These are phyloP conservation scores for Monilinia vaccinii-corymbosi DNA, from an alignment of 2,329 filamentous ascomycete genomes.

Conservation along the genomic window DNA sequence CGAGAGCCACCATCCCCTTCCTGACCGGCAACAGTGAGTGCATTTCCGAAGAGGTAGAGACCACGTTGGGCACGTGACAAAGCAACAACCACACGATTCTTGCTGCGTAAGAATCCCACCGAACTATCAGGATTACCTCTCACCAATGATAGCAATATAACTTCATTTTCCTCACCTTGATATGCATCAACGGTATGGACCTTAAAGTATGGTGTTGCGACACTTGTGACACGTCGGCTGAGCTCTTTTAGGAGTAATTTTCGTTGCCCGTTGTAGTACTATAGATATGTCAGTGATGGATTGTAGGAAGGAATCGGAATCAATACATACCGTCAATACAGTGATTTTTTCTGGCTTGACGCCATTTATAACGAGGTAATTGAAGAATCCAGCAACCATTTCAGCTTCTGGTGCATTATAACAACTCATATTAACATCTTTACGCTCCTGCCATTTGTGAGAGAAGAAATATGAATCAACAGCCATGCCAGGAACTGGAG, in stretches of 20 bases:
- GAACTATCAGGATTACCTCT: constrained; percentile 50
- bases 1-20: constrained; percentile 16
- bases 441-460: constrained; percentile 56
- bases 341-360: constrained; percentile 56
- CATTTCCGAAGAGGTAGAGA: constrained; percentile 80
- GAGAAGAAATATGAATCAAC: constrained; percentile 52
- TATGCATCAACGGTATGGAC: constrained; percentile 82
- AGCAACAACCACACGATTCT: constrained; percentile 49
- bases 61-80: constrained; percentile 64
- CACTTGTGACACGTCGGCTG: constrained; percentile 33
- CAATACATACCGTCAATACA: constrained; percentile 48
- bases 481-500: constrained; percentile 53
- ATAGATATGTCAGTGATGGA: background rate
- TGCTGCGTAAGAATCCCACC: constrained; percentile 66
- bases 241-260: constrained; percentile 48
- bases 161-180: constrained; percentile 83
- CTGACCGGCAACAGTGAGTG: constrained; percentile 34
- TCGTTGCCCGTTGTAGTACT: constrained; percentile 78
- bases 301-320: background rate
- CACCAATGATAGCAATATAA: constrained; percentile 73
- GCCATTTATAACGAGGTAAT: constrained; percentile 64
- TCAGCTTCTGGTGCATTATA: constrained; percentile 63
- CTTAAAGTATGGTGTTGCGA: constrained; percentile 32
- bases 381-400: constrained; percentile 66
- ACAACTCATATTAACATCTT: constrained; percentile 54